These are phyloP conservation scores for Handroanthus guayacan DNA, from an alignment of 257 asterid genomes.

Conservation along the genomic window DNA sequence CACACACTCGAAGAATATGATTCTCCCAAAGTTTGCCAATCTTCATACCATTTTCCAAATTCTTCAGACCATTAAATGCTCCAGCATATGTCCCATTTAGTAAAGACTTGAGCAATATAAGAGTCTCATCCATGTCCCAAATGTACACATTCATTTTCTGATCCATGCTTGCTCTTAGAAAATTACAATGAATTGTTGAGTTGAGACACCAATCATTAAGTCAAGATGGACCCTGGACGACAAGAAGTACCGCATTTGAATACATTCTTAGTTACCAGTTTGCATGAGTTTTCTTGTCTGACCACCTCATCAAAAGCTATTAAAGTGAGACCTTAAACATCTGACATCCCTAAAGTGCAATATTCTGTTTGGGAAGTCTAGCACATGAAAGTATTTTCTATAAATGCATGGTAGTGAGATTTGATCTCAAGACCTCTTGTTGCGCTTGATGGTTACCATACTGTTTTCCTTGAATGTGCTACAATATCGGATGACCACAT, in stretches of 20 bases:
- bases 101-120: constrained; percentile 83
- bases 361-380: too few species aligned
- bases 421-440: too few species aligned
- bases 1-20: constrained; percentile 84
- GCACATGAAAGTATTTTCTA: not conserved
- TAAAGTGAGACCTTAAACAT: too few species aligned
- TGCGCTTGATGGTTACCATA: too few species aligned
- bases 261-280: constrained; percentile 24
- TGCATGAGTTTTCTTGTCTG: too few species aligned
- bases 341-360: too few species aligned
- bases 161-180: constrained; percentile 50
- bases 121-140: constrained; percentile 99
- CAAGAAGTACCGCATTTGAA: constrained; percentile 2
- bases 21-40: constrained; percentile 88
- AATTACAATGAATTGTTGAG: constrained; percentile 18
- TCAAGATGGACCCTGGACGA: constrained; percentile 29
- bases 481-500: too few species aligned
- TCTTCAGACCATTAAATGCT: constrained; percentile 70
- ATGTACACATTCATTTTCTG: constrained; percentile 74
- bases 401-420: too few species aligned
- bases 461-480: too few species aligned
- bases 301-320: too few species aligned
- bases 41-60: constrained; percentile 64
- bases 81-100: constrained; percentile 76
- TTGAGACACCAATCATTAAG: constrained; percentile 24